Base-by-base conservation (phyloP, 202 grass and related monocot genomes). In the Carex sylvatica region DNA sequence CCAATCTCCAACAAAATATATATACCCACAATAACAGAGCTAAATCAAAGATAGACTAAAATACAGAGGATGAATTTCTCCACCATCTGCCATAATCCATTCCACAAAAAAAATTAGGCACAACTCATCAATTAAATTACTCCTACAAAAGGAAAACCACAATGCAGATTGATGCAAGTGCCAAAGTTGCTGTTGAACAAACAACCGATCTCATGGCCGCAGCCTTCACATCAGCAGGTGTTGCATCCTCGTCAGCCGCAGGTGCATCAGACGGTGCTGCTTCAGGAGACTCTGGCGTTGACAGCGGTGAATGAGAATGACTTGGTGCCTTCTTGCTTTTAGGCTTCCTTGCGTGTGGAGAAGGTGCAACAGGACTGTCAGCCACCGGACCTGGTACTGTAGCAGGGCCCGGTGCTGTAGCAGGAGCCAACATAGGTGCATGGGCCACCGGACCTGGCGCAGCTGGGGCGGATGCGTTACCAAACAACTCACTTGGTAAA, bases 401-500 rank as follows among this genome's bases (percentile, higher is more conserved):
- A 6, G 65, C 15, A 2, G 80, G 89, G 16, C 84, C 83, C 0
- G 91, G 65, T 0, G 90, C 68, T 1, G 87, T 84, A 0, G 65
- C 47, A 35, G 87, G 85, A 70, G 67, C 28, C 9, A 14, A 44
- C 16, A 9, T n/a, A 53, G 73, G 73, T 0, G 79, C 10, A 56
- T 28, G 15, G 10, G 69, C 66, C 7, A 75, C 33, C 5, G 54
- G 76, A 49, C 61, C 83, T n/a, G 90, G 62, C 9, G 91, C 88
- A 10, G 87, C 66, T 1, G 93, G 88, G 0, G 91, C 69, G 6
- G 96, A 89, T 12, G 91, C 91, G 33, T 74, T 81, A 1, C 93
- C 91, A 77, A 99, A 99, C 74, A 95, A 83, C 84, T 84, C 91
- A 2, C 1, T 40, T 3, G 93, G 96, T 24, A 99, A 81, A 64